Conservation (phyloP, 306 rosid genomes). For the Cicer bijugum region DNA sequence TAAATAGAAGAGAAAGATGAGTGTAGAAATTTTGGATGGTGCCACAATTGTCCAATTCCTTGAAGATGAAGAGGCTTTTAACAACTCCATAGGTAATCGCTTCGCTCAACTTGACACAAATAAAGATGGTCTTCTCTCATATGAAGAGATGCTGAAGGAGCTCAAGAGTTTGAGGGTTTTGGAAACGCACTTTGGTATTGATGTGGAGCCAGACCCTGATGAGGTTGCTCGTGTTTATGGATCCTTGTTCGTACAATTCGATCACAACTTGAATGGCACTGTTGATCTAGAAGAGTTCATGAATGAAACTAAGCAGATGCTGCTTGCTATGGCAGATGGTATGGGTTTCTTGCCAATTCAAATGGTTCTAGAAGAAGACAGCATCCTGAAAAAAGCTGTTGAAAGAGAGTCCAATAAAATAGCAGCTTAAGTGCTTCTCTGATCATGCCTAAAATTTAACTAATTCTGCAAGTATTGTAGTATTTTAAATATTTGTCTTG, state of each 20-base stretch:
- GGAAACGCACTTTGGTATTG: conserved; percentile 72
- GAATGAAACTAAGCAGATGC: conserved; percentile 68
- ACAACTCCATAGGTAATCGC: conserved; percentile 33
- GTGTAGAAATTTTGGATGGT: conserved; percentile 73
- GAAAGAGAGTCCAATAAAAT: conserved; percentile 55
- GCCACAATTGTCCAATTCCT: conserved; percentile 68
- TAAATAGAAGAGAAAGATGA: conserved; percentile 53
- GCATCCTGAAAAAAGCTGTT: conserved; percentile 72
- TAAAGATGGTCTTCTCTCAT: conserved; percentile 66
- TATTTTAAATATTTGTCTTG: not conserved
- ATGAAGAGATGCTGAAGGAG: conserved; percentile 77
- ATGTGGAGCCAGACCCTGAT: conserved; percentile 59
- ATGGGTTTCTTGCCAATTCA: conserved; percentile 74
- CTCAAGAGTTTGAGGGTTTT: conserved; percentile 63
- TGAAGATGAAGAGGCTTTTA: conserved; percentile 76
- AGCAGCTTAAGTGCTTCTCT: conserved; percentile 31
- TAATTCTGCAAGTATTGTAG: not conserved
- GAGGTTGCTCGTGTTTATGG: conserved; percentile 65
- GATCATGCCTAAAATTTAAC: conserved; percentile 14
- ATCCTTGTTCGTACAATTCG: conserved; percentile 65
- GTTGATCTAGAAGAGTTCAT: conserved; percentile 72
- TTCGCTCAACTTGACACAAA: conserved; percentile 65
- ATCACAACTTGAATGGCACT: conserved; percentile 62
- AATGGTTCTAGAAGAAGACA: conserved; percentile 68
- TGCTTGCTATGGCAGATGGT: conserved; percentile 84